Evolutionary conservation across 2,329 filamentous ascomycete species (phyloP).

Genomic region (Tolypocladium amazonense): DNA sequence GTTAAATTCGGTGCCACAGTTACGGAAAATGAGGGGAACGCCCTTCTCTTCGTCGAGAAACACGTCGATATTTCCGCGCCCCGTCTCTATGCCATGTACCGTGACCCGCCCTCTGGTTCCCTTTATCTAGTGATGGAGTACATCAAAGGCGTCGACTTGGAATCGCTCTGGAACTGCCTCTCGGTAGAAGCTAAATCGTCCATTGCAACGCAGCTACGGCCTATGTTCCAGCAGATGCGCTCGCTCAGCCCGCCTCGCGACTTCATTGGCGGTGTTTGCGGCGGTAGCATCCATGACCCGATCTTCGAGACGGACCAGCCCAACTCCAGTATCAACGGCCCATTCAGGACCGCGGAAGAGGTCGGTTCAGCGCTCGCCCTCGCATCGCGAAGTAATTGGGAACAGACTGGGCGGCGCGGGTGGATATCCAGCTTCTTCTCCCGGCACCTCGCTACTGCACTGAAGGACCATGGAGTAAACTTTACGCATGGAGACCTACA

Average conservation of each 20-base stretch:
- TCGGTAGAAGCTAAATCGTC: slow-evolving; percentile 4
- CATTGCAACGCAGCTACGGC: slow-evolving; percentile 1
- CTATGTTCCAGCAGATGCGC: slow-evolving; percentile 1
- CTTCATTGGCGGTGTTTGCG: background rate
- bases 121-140: background rate
- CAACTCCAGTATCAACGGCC: slow-evolving; percentile 1
- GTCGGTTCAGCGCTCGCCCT: slow-evolving; percentile 2
- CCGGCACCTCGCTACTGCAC: slow-evolving; percentile 1
- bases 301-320: background rate
- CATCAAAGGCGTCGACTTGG: background rate
- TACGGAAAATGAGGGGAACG: slow-evolving; percentile 6
- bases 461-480: background rate
- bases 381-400: slow-evolving; percentile 1
- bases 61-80: slow-evolving; percentile 1
- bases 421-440: slow-evolving; percentile 3
- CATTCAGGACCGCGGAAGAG: slow-evolving; percentile 2
- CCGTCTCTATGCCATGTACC: slow-evolving; percentile 5
- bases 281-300: background rate
- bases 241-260: background rate
- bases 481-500: background rate
- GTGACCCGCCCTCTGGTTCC: background rate
- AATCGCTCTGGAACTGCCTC: slow-evolving; percentile 1
- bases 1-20: slow-evolving; percentile 1
- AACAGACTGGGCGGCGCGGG: background rate
- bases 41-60: slow-evolving; percentile 5